Base-by-base conservation (phyloP, 805 yeast species). In the Wickerhamomyces canadensis region DNA sequence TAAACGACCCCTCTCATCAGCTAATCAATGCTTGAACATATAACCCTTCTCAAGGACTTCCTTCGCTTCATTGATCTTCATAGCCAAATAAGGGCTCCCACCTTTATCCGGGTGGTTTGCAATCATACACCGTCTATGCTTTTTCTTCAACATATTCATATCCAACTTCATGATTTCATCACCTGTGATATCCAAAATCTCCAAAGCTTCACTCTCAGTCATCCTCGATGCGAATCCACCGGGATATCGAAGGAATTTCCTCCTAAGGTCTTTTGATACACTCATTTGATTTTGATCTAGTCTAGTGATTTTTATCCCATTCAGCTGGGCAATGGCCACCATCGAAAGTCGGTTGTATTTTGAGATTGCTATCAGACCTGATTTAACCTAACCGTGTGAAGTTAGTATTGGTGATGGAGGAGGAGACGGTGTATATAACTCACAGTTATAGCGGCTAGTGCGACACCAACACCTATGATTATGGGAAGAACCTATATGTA, bases 71-170 rank as follows among this genome's bases (percentile, higher is more conserved):
- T 87, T 86, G 34, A 87, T 82, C 63, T 86, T 87, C 59, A 85
- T 79, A 19, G 95, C 93, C 44, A 86, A 51, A 47, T 72, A 83
- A 15, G 86, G 78, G 32, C 89, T 80, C 2, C 96, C 96, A 4
- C 95, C 95, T 49, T 82, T 77, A 58, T 86, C 96, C 1, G 96
- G 95, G 56, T 86, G 96, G 58, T 86, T 86, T 11, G 76, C 64
- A 61, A 86, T 65, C 95, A 86, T 87, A 55, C 82, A 70, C 42
- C 64, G 65, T 52, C 95, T 70, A 56, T 87, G 95, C 40, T 78
- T 76, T 42, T 74, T 79, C 58, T 80, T 81, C 47, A 91, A 65
- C 46, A 73, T 54, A 11, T 68, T 67, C 22, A 55, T 58, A 29
- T 68, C 62, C 24, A 80, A 49, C 38, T 65, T 61, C 36, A 76